Evolutionary conservation across 306 rosid species (phyloP).

Genomic region (Quercus ilex): DNA sequence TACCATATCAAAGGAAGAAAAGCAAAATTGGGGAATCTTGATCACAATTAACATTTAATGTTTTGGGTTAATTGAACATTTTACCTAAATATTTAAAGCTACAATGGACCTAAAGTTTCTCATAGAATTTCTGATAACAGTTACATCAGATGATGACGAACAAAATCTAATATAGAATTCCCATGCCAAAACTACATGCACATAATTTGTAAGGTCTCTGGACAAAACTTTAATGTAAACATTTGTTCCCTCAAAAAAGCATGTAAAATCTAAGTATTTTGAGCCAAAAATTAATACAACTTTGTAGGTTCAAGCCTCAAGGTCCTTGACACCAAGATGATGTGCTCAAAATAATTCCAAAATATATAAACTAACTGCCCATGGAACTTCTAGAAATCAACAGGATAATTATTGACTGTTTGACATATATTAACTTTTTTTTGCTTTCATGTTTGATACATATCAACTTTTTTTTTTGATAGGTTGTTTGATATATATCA

Average conservation of each 20-base stretch:
- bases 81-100: too few relatives aligned
- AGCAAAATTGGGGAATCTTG: too few relatives aligned
- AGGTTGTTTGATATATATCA: background rate
- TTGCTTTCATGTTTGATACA: too few relatives aligned
- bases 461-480: too few relatives aligned
- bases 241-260: background rate
- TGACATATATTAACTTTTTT: too few relatives aligned
- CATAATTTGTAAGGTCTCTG: background rate
- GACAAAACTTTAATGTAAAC: background rate
- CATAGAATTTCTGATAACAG: background rate
- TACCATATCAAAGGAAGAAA: too few relatives aligned
- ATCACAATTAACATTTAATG: too few relatives aligned
- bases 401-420: background rate
- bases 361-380: background rate
- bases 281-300: background rate
- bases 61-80: too few relatives aligned
- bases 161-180: background rate
- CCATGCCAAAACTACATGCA: background rate
- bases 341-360: background rate
- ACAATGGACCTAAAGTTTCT: too few relatives aligned
- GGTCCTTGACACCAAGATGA: background rate
- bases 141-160: background rate
- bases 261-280: background rate
- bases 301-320: background rate
- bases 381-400: background rate